Percentiles rank a stretch among this genome's conserved stretches.
Evolutionary conservation across 495 filamentous ascomycete genomes (phyloP).

Genomic region (Neurospora terricola): DNA sequence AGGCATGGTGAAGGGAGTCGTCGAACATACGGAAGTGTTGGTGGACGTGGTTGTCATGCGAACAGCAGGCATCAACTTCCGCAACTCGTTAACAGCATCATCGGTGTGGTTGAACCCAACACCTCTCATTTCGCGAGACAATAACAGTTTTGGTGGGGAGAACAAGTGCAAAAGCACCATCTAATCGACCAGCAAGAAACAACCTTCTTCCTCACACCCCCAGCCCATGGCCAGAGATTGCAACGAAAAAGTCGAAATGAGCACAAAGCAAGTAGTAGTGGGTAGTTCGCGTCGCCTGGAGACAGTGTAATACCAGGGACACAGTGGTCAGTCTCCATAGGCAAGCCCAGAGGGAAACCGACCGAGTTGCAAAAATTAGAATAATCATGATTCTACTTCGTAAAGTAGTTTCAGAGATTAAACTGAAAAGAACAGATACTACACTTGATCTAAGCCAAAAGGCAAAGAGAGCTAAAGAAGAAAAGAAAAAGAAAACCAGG

Average conservation of each 20-base stretch:
- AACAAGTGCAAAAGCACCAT: background rate
- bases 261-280: background rate
- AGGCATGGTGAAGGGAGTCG: background rate
- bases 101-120: background rate
- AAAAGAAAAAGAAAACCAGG: conserved; percentile 19
- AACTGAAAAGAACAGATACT: conserved; percentile 99
- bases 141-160: background rate
- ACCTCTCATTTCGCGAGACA: background rate
- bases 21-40: background rate
- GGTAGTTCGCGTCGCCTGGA: conserved; percentile 21
- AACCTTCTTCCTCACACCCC: conserved; percentile 20
- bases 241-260: conserved; percentile 17
- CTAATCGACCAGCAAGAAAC: background rate
- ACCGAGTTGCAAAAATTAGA: conserved; percentile 58
- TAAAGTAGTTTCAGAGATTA: conserved; percentile 59
- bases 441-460: conserved; percentile 91
- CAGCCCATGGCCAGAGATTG: conserved; percentile 12
- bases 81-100: background rate
- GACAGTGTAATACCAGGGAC: conserved; percentile 26
- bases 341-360: conserved; percentile 44
- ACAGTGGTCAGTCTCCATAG: conserved; percentile 16
- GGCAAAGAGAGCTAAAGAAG: conserved; percentile 45
- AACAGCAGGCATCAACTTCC: background rate
- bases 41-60: background rate
- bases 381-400: conserved; percentile 66